Percentiles rank a stretch among this genome's conserved stretches.
These are phyloP conservation scores for Pseudophaeomoniella oleicola DNA, from an alignment of 2,329 filamentous ascomycete species.

Conservation along the genomic window DNA sequence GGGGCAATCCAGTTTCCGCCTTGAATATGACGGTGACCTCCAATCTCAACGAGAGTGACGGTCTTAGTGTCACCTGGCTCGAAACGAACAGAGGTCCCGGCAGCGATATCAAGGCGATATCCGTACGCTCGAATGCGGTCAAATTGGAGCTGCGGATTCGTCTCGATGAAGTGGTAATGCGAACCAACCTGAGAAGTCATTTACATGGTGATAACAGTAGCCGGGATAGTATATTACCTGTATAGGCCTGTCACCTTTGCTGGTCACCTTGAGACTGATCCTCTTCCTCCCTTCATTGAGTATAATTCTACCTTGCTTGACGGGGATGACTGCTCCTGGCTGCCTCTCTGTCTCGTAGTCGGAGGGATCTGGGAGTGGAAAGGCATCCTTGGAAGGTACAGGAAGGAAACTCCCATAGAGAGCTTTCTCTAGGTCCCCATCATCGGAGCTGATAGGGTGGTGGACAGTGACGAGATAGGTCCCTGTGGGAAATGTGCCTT, in stretches of 20 bases:
- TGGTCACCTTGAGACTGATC: conserved; percentile 63
- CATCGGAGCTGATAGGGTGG: conserved; percentile 70
- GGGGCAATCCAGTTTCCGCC: conserved; percentile 72
- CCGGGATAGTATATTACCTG: conserved; percentile 42
- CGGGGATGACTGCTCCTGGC: conserved; percentile 66
- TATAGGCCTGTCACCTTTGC: conserved; percentile 75
- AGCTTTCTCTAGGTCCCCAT: conserved; percentile 74
- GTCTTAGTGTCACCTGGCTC: conserved; percentile 89
- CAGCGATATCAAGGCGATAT: conserved; percentile 74
- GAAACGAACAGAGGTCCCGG: conserved; percentile 83
- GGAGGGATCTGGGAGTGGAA: conserved; percentile 49
- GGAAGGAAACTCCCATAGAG: conserved; percentile 87
- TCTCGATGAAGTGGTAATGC: conserved; percentile 92
- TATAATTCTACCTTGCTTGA: conserved; percentile 49
- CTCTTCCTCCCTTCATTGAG: conserved; percentile 64
- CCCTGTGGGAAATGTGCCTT: conserved; percentile 80
- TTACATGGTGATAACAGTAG: background rate
- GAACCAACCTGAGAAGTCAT: conserved; percentile 49
- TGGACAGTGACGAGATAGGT: conserved; percentile 93
- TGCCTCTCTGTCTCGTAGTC: conserved; percentile 53
- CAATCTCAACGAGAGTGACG: conserved; percentile 79
- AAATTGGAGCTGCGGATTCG: conserved; percentile 80
- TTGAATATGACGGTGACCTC: conserved; percentile 60
- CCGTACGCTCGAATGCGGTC: conserved; percentile 73
- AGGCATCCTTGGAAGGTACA: conserved; percentile 52